Base-by-base conservation (phyloP, 257 asterid genomes). In the Solanum medicagineum region DNA sequence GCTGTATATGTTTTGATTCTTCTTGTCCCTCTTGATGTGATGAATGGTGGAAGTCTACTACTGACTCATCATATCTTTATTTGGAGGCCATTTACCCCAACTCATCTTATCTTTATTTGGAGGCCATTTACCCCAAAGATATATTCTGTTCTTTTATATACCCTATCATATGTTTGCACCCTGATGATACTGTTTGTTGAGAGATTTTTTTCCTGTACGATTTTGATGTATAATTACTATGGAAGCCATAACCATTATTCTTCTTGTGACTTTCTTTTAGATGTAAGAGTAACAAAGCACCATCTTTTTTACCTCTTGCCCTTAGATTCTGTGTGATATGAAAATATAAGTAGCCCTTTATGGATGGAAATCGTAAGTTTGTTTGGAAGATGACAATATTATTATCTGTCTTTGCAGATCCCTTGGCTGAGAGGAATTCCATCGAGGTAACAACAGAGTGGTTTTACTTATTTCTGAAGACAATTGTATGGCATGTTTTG, bases 381-480 rank as follows among this genome's bases (percentile, higher is more conserved):
- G 15, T 24, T 77, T 17, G 63, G 36, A 75, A 75, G 56, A 24
- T 77, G 62, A 77, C 62, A 69, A 12, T 51, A 26, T 77, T 77
- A 77, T 24, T 69, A 10, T 19, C 24, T 62, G 29, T 56, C 22
- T 63, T 65, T 87, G 84, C 90, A 90, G 93, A 89, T 84, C 86
- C 87, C 79, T 87, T 86, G 55, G 70, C 57, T 36, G 83, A 88
- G 36, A 63, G 73, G 51, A 84, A 74, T 83, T 70, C 90, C 51
- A 57, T 88, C 2, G 90, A 87, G 87, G 92, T 89, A 84, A 69
- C 49, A 57, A 24, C n/a, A 53, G 55, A 49, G 56, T 32, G 24
- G 24, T 77, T 75, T 49, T 24, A 4, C 63, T 51, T 77, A 40
- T 77, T 26, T 77, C 82, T 77, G 82, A 77, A 77, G 44, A 77